A percentile compares a stretch with the other conserved stretches of the same genome.
phyloP scores from a whole-genome alignment of 257 asterid genomes.

The Ilex aquifolium region DNA sequence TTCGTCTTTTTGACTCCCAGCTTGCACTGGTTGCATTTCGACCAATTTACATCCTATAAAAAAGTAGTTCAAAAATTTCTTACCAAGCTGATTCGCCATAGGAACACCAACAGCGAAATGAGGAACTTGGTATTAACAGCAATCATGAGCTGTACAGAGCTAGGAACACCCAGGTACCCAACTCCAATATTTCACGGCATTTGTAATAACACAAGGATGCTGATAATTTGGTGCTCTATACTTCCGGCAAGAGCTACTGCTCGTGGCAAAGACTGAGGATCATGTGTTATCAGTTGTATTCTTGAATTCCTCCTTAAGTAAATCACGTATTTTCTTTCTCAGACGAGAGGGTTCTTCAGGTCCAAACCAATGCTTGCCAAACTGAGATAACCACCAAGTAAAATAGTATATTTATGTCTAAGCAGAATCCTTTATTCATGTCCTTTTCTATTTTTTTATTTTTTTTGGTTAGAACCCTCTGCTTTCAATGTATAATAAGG shows the following conservation, averaged over 20 bases:
- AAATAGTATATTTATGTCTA: not conserved
- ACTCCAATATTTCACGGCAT: too few relatives aligned
- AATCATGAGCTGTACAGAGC: too few relatives aligned
- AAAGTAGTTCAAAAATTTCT: too few relatives aligned
- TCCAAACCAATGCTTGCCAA: slow-evolving; percentile 76
- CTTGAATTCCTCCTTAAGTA: slow-evolving; percentile 50
- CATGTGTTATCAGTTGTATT: slow-evolving; percentile 22
- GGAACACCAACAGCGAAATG: too few relatives aligned
- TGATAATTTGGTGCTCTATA: not conserved
- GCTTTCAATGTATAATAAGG: too few relatives aligned
- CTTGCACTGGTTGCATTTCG: too few relatives aligned
- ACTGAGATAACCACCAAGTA: slow-evolving; percentile 37
- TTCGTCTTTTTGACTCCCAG: slow-evolving; percentile 1
- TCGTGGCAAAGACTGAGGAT: slow-evolving; percentile 14
- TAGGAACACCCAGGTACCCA: too few relatives aligned
- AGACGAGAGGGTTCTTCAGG: slow-evolving; percentile 72
- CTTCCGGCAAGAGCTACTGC: slow-evolving; percentile 4
- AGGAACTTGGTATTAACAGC: not conserved
- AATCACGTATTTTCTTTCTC: slow-evolving; percentile 40
- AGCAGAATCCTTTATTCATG: not conserved
- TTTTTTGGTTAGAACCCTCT: too few relatives aligned
- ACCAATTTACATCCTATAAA: too few relatives aligned
- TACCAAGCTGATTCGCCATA: too few relatives aligned
- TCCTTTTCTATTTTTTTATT: too few relatives aligned
- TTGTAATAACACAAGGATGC: too few relatives aligned